These are phyloP conservation scores for Lactifluus subvellereus DNA, from an alignment of 768 basidiomycete species.

Conservation along the genomic window DNA sequence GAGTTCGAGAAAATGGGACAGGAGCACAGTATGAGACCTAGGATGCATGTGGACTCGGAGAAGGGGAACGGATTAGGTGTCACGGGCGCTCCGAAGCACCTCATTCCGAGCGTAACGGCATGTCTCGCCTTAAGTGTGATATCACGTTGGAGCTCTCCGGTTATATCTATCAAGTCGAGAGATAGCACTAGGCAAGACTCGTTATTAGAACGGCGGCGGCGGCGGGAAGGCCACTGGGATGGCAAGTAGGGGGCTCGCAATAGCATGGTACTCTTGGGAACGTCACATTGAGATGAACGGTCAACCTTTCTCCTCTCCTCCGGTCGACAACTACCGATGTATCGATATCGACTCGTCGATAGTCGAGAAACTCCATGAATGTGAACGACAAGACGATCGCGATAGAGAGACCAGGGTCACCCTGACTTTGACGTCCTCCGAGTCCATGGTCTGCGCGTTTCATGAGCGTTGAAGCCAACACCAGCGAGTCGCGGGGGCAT, in stretches of 20 bases:
- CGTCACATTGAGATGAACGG: conserved; percentile 85
- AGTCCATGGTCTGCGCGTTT: conserved; percentile 69
- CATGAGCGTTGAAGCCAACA: background rate
- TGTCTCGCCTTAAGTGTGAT: too few species aligned
- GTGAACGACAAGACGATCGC: conserved; percentile 90
- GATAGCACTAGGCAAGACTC: conserved; percentile 65
- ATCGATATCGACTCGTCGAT: conserved; percentile 78
- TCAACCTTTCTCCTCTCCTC: conserved; percentile 90
- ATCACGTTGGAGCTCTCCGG: conserved; percentile 90
- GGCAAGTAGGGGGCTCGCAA: conserved; percentile 47
- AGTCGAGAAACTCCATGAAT: conserved; percentile 93
- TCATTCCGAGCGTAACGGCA: too few species aligned
- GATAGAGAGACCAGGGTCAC: conserved; percentile 83
- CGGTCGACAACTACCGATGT: conserved; percentile 93
- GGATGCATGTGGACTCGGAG: too few species aligned
- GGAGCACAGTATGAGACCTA: too few species aligned
- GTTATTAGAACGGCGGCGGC: background rate
- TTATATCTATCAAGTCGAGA: conserved; percentile 97
- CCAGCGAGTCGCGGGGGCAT: background rate
- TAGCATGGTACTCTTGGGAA: conserved; percentile 98
- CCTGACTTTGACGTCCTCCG: conserved; percentile 99
- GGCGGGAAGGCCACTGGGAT: background rate
- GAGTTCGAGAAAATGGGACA: too few species aligned
- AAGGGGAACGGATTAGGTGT: too few species aligned
- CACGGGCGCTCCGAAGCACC: too few species aligned